Base-by-base conservation (phyloP, 345 rosid genomes). In the Bruguiera gymnorhiza region DNA sequence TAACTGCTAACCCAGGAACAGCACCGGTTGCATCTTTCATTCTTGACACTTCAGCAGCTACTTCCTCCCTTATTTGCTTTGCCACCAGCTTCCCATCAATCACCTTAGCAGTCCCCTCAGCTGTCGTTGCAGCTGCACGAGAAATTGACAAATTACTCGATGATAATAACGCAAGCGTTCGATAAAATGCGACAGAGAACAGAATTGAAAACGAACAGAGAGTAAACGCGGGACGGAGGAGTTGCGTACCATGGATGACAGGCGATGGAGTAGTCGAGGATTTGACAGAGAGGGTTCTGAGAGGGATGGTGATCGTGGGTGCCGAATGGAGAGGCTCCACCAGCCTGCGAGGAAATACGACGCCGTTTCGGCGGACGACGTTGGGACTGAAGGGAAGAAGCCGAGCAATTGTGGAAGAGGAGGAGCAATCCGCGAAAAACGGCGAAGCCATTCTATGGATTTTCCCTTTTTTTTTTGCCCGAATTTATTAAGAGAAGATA, bases 61-160 rank as follows among this genome's bases (percentile, higher is more conserved):
- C 83, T 75, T 89, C 98, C 50, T 89, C 92, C 73, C 86, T 81
- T 20, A 89, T 85, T 66, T 83, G 76, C 82, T 85, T 87, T 1
- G 96, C 93, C 60, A 83, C 87, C 10, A 85, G 71, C 71, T 89
- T 88, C 56, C 97, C 98, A 75, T 93, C 96, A 15, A 93, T 93
- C 60, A 90, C 79, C 78, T 67, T 84, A 18, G 91, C 96, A 53
- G 57, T 69, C 9, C 82, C 73, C 76, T 78, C 86, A 6, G 72
- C 67, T 0, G 76, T 70, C 68, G 69, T 48, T 31, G 76, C 70
- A 70, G 85, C 91, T 80, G 72, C 18, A 36, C 18, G 62, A 29
- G 6, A 43, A 43, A 63, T 16, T 13, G n/a, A 2, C 11, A 48
- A 57, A 46, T 55, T 27, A 36, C 5, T 5, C 16, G 6, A 5